Percentiles rank a stretch among this genome's conserved stretches.
These are phyloP conservation scores for Apiotrichum gamsii DNA, from an alignment of 1,284 basidiomycete genomes.

Conservation along the genomic window DNA sequence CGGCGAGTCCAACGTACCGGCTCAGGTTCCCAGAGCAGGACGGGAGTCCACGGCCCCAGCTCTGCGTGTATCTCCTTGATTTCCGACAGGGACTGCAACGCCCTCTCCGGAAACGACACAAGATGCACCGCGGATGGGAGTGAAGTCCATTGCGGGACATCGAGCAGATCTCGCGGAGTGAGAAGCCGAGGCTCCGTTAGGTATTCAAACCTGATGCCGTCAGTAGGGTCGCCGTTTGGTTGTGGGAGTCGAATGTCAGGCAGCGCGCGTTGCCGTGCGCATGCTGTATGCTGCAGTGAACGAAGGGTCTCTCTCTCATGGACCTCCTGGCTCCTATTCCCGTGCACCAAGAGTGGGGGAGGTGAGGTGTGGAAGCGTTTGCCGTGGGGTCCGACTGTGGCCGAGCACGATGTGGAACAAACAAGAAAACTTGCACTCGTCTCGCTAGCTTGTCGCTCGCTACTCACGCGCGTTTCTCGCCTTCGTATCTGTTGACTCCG, in stretches of 20 bases:
- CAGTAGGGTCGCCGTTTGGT: background rate
- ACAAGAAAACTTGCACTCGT: no score
- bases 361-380: no score
- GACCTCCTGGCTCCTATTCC: no score
- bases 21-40: conserved; percentile 39
- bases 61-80: conserved; percentile 12
- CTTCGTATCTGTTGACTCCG: conserved; percentile 37
- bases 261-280: no score
- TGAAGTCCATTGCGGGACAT: conserved; percentile 7
- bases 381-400: no score
- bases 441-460: no score
- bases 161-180: conserved; percentile 21
- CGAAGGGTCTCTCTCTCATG: no score
- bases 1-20: conserved; percentile 17
- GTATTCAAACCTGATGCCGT: conserved; percentile 35
- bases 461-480: conserved; percentile 32
- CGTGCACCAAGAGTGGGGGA: no score
- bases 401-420: no score
- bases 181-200: conserved; percentile 25
- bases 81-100: conserved; percentile 18
- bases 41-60: conserved; percentile 19
- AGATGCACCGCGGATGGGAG: conserved; percentile 31
- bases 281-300: no score
- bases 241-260: no score
- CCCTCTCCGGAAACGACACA: conserved; percentile 27